These are phyloP conservation scores for Candida easanensis DNA, from an alignment of 805 yeast species.

Conservation along the genomic window DNA sequence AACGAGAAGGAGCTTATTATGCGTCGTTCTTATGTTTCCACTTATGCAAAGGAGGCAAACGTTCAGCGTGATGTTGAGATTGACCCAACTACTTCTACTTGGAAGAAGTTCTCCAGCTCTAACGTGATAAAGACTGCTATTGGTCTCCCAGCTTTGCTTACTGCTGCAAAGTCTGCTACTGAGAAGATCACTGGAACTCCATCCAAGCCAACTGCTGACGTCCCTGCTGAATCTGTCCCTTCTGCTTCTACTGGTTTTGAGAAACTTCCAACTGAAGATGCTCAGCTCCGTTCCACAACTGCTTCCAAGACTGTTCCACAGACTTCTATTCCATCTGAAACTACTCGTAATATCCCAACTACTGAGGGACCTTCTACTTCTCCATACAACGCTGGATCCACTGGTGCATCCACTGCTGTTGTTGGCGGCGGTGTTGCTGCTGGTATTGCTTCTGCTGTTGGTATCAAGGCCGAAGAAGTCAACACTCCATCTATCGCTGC, in stretches of 20 bases:
- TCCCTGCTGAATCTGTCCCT: constrained; percentile 2
- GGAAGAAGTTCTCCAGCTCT: constrained; percentile 15
- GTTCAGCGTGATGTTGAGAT: constrained; percentile 9
- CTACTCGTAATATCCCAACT: neutral
- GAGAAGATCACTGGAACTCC: constrained; percentile 5
- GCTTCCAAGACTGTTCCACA: constrained; percentile 22
- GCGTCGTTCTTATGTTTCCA: constrained; percentile 26
- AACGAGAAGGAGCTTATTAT: constrained; percentile 13
- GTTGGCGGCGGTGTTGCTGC: constrained; percentile 11
- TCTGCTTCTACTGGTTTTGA: constrained; percentile 11
- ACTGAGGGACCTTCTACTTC: neutral
- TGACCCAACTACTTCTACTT: constrained; percentile 15
- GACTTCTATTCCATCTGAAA: neutral
- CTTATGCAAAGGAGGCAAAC: constrained; percentile 5
- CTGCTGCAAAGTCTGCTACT: constrained; percentile 11
- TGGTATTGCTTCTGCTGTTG: constrained; percentile 10
- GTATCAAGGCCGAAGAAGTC: constrained; percentile 1
- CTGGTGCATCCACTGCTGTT: constrained; percentile 1
- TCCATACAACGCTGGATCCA: constrained; percentile 1
- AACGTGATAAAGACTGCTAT: constrained; percentile 18
- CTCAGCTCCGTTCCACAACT: constrained; percentile 12
- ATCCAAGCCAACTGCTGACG: neutral
- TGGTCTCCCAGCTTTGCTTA: constrained; percentile 12
- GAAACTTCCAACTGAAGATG: constrained; percentile 5
- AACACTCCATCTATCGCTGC: neutral